phyloP scores from a whole-genome alignment of 2,329 filamentous ascomycete species.

The Calonectria pteridis region DNA sequence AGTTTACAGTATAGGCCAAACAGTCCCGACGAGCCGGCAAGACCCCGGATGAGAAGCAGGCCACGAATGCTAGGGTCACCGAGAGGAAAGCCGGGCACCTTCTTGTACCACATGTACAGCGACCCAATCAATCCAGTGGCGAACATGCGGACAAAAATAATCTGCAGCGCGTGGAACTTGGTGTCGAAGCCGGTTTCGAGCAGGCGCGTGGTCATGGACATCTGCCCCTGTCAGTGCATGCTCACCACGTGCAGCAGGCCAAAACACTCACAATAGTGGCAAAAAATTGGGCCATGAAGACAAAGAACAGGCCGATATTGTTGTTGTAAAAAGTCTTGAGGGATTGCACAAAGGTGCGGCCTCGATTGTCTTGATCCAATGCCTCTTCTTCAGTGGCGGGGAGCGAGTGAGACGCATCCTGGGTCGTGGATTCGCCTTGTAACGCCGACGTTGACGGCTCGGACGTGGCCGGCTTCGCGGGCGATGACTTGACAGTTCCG shows the following conservation, averaged over 20 bases:
- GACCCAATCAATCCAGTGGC: constrained; percentile 52
- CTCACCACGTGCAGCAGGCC: neutral
- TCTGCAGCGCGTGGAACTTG: constrained; percentile 56
- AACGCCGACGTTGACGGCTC: constrained; percentile 10
- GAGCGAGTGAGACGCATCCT: neutral
- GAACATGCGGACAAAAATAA: constrained; percentile 59
- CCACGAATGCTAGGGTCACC: constrained; percentile 72
- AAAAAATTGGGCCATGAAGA: constrained; percentile 56
- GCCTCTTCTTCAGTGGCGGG: neutral
- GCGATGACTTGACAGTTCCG: constrained; percentile 4
- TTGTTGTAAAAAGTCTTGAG: constrained; percentile 60
- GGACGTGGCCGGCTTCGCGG: neutral
- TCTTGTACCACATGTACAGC: constrained; percentile 56
- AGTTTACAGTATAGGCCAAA: constrained; percentile 66
- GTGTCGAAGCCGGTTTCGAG: constrained; percentile 49
- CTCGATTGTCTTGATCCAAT: neutral
- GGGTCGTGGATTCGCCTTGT: neutral
- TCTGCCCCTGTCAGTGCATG: constrained; percentile 43
- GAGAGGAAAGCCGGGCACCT: constrained; percentile 72
- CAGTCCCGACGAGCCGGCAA: constrained; percentile 74
- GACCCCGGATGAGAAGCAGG: constrained; percentile 73
- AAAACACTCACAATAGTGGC: constrained; percentile 51
- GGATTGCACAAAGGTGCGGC: neutral
- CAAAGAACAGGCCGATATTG: constrained; percentile 55
- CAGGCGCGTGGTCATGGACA: constrained; percentile 55